Percentiles rank a stretch among this genome's conserved stretches.
Evolutionary conservation across 2,329 filamentous ascomycete species (phyloP).

Genomic region (Xylaria digitata): DNA sequence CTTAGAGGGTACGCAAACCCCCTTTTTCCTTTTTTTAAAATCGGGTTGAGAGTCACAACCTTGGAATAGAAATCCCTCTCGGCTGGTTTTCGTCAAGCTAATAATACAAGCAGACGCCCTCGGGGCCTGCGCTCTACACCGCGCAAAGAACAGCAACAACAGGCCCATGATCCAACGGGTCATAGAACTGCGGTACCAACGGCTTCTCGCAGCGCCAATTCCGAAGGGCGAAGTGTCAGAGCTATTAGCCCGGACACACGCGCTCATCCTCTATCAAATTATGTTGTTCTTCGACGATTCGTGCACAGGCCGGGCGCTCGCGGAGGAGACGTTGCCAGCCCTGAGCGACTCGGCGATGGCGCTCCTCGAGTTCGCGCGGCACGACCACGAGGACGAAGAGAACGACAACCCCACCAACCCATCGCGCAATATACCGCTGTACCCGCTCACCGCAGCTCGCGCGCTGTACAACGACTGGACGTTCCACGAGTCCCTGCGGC

Average conservation of each 20-base stretch:
- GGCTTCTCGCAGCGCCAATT: slow-evolving; percentile 22
- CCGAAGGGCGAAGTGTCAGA: slow-evolving; percentile 21
- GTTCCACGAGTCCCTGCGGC: slow-evolving; percentile 37
- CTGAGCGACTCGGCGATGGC: slow-evolving; percentile 30
- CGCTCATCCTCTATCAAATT: slow-evolving; percentile 38
- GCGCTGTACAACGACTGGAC: slow-evolving; percentile 37
- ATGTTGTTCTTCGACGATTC: slow-evolving; percentile 40
- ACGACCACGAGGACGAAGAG: slow-evolving; percentile 14
- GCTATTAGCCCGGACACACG: slow-evolving; percentile 35
- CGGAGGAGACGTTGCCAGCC: slow-evolving; percentile 21
- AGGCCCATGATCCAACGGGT: slow-evolving; percentile 35
- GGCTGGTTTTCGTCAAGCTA: slow-evolving; percentile 1
- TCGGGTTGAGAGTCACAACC: too few species aligned
- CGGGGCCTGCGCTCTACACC: slow-evolving; percentile 34
- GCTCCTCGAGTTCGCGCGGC: slow-evolving; percentile 17
- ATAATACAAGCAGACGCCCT: slow-evolving; percentile 33
- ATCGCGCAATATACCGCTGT: slow-evolving; percentile 31
- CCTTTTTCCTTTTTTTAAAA: not conserved
- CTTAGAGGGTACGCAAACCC: slow-evolving; percentile 34
- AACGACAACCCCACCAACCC: not conserved
- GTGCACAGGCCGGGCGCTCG: slow-evolving; percentile 19
- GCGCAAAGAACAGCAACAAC: slow-evolving; percentile 36
- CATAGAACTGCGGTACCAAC: slow-evolving; percentile 33
- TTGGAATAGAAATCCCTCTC: not conserved
- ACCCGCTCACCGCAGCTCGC: slow-evolving; percentile 31